Evolutionary conservation across 2,329 filamentous ascomycete species (phyloP), one percentile per base, ranked within the genome.

Genomic region (Colletotrichum liriopes): DNA sequence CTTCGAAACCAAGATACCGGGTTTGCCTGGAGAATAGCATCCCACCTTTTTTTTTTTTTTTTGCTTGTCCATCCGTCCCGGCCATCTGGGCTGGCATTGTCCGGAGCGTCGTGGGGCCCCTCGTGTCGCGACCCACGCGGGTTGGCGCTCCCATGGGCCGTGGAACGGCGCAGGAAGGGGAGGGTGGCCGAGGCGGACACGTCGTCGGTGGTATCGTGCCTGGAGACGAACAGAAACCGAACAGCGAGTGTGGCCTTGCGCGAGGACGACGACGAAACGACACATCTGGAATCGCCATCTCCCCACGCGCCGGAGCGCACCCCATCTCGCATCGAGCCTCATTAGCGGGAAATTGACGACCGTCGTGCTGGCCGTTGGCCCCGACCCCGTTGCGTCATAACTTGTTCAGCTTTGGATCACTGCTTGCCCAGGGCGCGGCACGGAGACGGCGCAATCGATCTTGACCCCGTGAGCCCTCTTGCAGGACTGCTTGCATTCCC

Each of bases 111-210:
- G 70, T 65, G 65, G 70, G 66, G 66, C 45, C n/a, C 29, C 35
- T 62, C 51, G 55, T 45, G 7, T 49, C 54, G 29, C 23, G 70
- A 71, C 71, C 71, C 71, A 73, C 71, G 71, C 66, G 66, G 61
- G 62, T 54, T 60, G 61, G 37, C 35, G 52, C 37, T 47, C 29
- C 54, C 54, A 56, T 47, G 26, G 32, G 3, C 51, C 39, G 39
- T 61, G 60, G 39, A 12, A 68, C 56, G 64, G 56, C 64, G 20
- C 56, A 56, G 64, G 56, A 23, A 41, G 61, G 37, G 54, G 8
- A 54, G 32, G 18, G 47, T 32, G n/a, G 43, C 32, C 54, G 56
- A 51, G n/a, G 32, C 26, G 56, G 49, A 55, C 56, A 62, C n/a
- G 41, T 26, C 29, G 37, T n/a, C n/a, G n/a, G 56, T 66, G 8